Evolutionary conservation across 352 stramenopile genomes (phyloP), one percentile per base, ranked within the genome.

Genomic region (Phytophthora lateralis): DNA sequence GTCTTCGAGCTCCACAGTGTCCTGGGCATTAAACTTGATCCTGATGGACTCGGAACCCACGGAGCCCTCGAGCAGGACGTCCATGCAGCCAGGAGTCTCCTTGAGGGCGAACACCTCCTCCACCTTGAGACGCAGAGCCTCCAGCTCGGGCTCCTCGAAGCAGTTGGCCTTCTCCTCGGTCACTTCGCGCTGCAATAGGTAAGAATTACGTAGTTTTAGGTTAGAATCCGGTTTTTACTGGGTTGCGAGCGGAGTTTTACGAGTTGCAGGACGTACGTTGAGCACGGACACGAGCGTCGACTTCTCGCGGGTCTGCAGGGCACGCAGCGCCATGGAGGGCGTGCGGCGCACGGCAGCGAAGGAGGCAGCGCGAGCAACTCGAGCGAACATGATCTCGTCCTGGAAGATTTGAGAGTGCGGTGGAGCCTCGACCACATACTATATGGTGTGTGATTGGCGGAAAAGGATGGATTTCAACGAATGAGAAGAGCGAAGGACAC

Each of bases 161-260:
- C 77, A 90, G 74, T 95, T 95, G 65, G 75, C 83, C 74, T 93
- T 95, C 65, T 93, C 83, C 55, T 95, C 83, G 20, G 79, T 66
- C 24, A 93, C 71, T 70, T 95, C 85, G 20, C 85, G 85, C 80
- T 90, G 44, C 7, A 70, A 18, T 34, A 43, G 20, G 6, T 15
- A 6, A 9, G 34, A 39, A 39, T 11, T 44, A 21, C 12, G n/a
- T 5, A 6, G 15, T 34, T 51, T 42, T n/a, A 34, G 38, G 7
- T 6, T 20, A 42, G 15, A 11, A 20, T 0, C 5, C 5, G 37
- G 3, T 14, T 27, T 60, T 35, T 34, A 14, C 4, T 3, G 0
- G n/a, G 7, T 38, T 38, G 32, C 14, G 32, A 18, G 30, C 17
- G 30, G 12, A 10, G 4, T 44, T 45, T 55, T 26, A 20, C 20